phyloP scores from a whole-genome alignment of 352 stramenopile species.

The Halophytophthora polymorphica region DNA sequence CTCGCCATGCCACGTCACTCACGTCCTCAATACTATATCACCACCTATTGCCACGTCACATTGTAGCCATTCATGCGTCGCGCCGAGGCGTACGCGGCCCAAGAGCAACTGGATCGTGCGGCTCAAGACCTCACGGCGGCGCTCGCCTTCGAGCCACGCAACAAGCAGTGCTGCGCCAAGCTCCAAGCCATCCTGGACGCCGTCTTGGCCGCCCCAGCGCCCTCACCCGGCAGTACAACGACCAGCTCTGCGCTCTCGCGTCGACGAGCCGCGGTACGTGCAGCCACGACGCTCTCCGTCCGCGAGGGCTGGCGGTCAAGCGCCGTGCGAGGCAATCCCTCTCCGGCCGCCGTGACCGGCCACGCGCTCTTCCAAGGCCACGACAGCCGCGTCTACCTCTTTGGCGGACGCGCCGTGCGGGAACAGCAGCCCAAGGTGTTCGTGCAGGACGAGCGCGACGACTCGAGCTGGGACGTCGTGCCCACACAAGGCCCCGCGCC shows the following conservation, averaged over 20 bases:
- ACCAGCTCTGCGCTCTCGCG: constrained; percentile 6
- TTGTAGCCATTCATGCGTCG: constrained; percentile 53
- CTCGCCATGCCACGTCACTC: not conserved
- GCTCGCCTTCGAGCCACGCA: constrained; percentile 42
- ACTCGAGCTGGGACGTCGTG: constrained; percentile 47
- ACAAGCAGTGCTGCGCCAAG: constrained; percentile 47
- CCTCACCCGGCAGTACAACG: not conserved
- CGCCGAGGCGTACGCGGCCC: constrained; percentile 38
- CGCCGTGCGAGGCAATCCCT: constrained; percentile 58
- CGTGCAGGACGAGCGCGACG: constrained; percentile 38
- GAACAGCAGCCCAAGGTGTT: constrained; percentile 56
- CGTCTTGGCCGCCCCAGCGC: constrained; percentile 1
- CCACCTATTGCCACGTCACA: no score
- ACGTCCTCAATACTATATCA: not conserved
- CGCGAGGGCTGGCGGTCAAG: constrained; percentile 41
- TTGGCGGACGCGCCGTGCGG: constrained; percentile 55
- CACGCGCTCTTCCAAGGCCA: constrained; percentile 46
- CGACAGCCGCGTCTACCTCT: constrained; percentile 31
- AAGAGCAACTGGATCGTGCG: constrained; percentile 20
- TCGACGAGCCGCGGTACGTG: constrained; percentile 20
- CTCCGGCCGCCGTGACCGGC: constrained; percentile 59
- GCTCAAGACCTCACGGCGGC: constrained; percentile 43
- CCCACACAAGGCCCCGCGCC: constrained; percentile 22
- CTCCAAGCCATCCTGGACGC: constrained; percentile 32
- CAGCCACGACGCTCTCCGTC: constrained; percentile 29